phyloP scores from a whole-genome alignment of 495 filamentous ascomycete species.

The Penicillium soppii region DNA sequence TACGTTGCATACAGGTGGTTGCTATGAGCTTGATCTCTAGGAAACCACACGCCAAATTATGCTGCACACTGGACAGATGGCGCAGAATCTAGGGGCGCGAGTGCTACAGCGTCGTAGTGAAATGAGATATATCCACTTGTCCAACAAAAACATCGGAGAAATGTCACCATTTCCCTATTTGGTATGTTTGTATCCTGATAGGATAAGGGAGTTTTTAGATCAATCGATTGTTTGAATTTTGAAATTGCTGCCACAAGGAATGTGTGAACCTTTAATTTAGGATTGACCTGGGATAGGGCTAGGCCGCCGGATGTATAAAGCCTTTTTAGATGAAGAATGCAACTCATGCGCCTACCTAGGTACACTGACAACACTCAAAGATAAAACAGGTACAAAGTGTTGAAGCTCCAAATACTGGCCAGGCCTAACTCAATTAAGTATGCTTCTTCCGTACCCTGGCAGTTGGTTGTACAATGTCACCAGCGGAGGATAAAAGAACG shows the following conservation, averaged over 20 bases:
- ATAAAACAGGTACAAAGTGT: too few species aligned
- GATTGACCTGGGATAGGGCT: too few species aligned
- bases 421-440: too few species aligned
- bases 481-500: too few species aligned
- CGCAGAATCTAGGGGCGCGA: slow-evolving; percentile 11
- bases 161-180: slow-evolving; percentile 2
- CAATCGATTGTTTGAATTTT: not conserved
- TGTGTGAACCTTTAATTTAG: not conserved
- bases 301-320: not conserved
- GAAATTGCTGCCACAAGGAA: not conserved
- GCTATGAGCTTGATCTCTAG: not conserved
- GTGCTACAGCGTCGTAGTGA: slow-evolving; percentile 7
- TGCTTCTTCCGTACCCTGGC: too few species aligned
- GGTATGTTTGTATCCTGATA: not conserved
- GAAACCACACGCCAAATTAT: not conserved
- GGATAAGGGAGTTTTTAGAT: too few species aligned
- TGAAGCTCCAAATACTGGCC: too few species aligned
- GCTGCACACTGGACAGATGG: not conserved
- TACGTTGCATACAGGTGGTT: not conserved
- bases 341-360: too few species aligned
- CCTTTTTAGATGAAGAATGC: not conserved
- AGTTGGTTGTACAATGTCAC: too few species aligned
- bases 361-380: too few species aligned
- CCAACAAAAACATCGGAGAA: not conserved
- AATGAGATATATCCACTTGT: not conserved